Conservation (phyloP, 805 yeast genomes). For the Cephaloascus fragrans region DNA sequence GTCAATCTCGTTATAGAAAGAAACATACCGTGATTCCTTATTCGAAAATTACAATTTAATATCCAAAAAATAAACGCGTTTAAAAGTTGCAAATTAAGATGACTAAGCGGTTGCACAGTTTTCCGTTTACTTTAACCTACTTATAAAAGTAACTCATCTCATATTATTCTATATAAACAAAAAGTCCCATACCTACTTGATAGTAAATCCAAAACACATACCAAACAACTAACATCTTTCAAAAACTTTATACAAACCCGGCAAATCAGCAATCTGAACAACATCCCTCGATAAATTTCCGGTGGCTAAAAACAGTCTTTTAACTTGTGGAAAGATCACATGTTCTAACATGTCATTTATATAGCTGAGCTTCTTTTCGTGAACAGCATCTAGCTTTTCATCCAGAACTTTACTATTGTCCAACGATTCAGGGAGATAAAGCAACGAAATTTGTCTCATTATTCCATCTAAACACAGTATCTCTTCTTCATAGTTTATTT, state of each 20-base stretch:
- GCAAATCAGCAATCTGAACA: constrained; percentile 82
- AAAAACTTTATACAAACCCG: constrained; percentile 84
- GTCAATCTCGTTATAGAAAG: neutral
- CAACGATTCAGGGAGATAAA: constrained; percentile 58
- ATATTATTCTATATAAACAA: no score
- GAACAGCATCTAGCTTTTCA: constrained; percentile 11
- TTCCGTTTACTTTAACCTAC: no score
- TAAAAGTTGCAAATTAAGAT: neutral
- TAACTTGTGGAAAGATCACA: constrained; percentile 55
- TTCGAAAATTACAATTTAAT: neutral
- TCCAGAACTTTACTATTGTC: constrained; percentile 15
- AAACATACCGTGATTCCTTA: neutral
- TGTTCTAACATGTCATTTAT: constrained; percentile 38
- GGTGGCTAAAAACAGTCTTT: constrained; percentile 58
- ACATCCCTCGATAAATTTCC: constrained; percentile 39
- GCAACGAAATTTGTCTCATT: constrained; percentile 55
- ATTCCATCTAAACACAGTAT: constrained; percentile 57
- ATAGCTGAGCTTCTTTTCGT: no score
- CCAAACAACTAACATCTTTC: constrained; percentile 79
- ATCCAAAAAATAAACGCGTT: neutral
- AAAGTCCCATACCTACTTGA: no score
- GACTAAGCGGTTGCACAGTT: neutral
- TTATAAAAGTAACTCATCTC: no score
- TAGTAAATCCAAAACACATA: no score
- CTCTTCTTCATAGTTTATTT: constrained; percentile 62